These are phyloP conservation scores for Paradendryphiella salina DNA, from an alignment of 2,329 filamentous ascomycete species.

Conservation along the genomic window DNA sequence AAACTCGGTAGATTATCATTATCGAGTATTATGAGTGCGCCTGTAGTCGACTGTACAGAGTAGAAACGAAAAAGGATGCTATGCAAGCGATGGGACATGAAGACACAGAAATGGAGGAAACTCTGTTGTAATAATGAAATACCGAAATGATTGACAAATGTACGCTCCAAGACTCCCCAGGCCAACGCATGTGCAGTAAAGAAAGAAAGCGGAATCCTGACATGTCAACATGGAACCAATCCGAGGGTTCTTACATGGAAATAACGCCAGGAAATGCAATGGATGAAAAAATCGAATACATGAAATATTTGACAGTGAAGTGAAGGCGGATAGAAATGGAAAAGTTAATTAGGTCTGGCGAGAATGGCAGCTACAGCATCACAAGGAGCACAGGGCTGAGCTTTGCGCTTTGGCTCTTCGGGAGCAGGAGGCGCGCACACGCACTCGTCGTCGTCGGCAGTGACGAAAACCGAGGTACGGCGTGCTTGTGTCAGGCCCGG, in stretches of 20 bases:
- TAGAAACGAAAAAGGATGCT: too few relatives aligned
- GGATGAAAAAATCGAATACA: conserved; percentile 20
- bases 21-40: too few relatives aligned
- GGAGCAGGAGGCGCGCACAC: conserved; percentile 16
- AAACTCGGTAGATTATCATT: too few relatives aligned
- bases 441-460: conserved; percentile 21
- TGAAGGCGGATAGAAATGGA: conserved; percentile 6
- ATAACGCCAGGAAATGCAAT: conserved; percentile 29
- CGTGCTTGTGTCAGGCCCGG: conserved; percentile 17
- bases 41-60: too few relatives aligned
- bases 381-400: conserved; percentile 27
- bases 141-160: conserved; percentile 5
- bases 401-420: conserved; percentile 23
- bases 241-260: conserved; percentile 30
- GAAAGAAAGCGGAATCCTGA: conserved; percentile 6
- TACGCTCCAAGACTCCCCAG: conserved; percentile 4
- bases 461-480: conserved; percentile 20
- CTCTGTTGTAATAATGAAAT: background rate
- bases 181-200: conserved; percentile 8
- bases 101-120: background rate
- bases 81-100: too few relatives aligned
- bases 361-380: conserved; percentile 34
- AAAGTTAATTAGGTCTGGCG: conserved; percentile 24
- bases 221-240: conserved; percentile 24
- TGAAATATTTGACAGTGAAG: conserved; percentile 30